Evolutionary conservation across 768 basidiomycete genomes (phyloP), one percentile per base, ranked within the genome.

Genomic region (Podaxis pistillaris): DNA sequence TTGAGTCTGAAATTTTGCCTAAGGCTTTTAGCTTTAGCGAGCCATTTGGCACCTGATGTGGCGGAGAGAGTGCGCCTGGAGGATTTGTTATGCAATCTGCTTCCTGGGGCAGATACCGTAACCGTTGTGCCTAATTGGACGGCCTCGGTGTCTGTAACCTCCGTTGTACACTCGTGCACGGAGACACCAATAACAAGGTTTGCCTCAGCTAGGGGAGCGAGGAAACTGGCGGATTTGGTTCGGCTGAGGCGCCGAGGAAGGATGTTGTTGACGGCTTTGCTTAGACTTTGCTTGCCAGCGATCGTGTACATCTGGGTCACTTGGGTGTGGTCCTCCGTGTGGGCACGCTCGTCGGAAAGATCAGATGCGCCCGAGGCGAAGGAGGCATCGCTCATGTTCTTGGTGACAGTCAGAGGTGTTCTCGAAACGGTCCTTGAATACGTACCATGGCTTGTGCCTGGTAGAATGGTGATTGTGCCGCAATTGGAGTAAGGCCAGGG

Each of bases 51-150:
- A 46, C 41, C 46, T 30, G 54, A 40, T n/a, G 40, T 19, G 44
- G 28, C 26, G 44, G 52, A 36, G 15, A 52, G 58, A 33, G 53
- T 36, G 53, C 44, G 60, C 52, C 53, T 60, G 17, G 59, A 60
- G 17, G 37, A 19, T 36, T 40, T 52, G 50, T 51, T 61, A 36
- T 55, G 40, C 1, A 62, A n/a, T 12, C 36, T 46, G 30, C 53
- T 55, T 36, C 60, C 60, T 22, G 52, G 60, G n/a, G 61, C 54
- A 40, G 61, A 56, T 38, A 62, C 61, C 11, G 61, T 62, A 17
- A 49, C 46, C 3, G 37, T 62, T 46, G 53, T 62, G 38, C 60
- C 60, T 56, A 62, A 36, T 36, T 56, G 37, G 46, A 41, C 22
- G n/a, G 46, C 1, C n/a, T 62, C 61, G 37, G 24, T 4, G 8